Evolutionary conservation across 768 basidiomycete species (phyloP).

Genomic region (Amanita subjunquillea): DNA sequence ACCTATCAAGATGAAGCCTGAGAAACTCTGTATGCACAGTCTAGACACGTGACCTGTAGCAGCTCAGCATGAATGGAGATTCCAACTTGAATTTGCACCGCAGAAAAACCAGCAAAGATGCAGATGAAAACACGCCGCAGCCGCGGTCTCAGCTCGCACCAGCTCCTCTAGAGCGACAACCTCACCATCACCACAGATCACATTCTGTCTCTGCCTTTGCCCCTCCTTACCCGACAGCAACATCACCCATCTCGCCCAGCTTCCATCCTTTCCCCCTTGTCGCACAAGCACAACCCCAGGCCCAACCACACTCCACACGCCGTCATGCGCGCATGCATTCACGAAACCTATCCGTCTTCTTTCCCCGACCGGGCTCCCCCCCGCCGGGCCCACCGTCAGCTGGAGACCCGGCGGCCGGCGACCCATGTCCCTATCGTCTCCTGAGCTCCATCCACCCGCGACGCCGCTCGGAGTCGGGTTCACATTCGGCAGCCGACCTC

Average conservation of each 20-base stretch:
- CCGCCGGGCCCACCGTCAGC: conserved; percentile 28
- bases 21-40: no score
- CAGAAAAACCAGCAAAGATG: no score
- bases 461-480: conserved; percentile 44
- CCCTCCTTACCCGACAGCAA: no score
- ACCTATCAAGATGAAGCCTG: no score
- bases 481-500: conserved; percentile 52
- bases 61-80: no score
- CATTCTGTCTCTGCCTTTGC: conserved; percentile 3
- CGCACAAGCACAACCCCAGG: conserved; percentile 4
- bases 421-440: not conserved
- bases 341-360: conserved; percentile 85
- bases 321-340: conserved; percentile 78
- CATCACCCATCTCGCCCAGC: not conserved
- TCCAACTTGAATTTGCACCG: no score
- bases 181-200: not conserved
- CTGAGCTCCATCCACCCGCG: conserved; percentile 4
- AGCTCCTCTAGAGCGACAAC: not conserved
- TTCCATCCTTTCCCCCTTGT: not conserved
- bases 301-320: conserved; percentile 18
- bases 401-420: not conserved
- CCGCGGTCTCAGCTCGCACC: not conserved
- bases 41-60: no score
- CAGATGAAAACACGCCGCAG: no score
- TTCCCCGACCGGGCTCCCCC: conserved; percentile 67